A percentile compares a stretch with the other conserved stretches of the same genome.
Conservation (phyloP, 2,329 filamentous ascomycete species). For the Verruconis gallopava region DNA sequence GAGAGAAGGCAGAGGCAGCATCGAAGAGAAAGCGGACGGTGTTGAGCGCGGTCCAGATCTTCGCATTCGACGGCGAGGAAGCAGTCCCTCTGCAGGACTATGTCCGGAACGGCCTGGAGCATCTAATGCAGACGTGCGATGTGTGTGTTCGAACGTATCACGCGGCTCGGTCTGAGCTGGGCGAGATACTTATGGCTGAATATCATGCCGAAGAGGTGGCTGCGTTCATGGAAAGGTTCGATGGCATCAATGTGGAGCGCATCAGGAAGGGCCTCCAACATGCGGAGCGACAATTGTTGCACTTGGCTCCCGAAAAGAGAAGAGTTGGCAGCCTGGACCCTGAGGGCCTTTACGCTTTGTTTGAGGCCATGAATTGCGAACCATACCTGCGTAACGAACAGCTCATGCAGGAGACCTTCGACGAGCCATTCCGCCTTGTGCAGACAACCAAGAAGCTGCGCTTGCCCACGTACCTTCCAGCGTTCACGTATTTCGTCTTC, state of each 20-base stretch:
- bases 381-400: constrained; percentile 52
- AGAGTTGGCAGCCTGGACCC: constrained; percentile 15
- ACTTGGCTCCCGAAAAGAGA: constrained; percentile 29
- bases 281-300: constrained; percentile 27
- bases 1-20: constrained; percentile 24
- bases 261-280: constrained; percentile 31
- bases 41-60: constrained; percentile 30
- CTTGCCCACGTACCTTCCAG: constrained; percentile 62
- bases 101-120: constrained; percentile 26
- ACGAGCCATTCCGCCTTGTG: constrained; percentile 69
- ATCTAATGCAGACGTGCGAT: constrained; percentile 34
- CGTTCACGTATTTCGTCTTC: constrained; percentile 77
- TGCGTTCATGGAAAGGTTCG: constrained; percentile 31
- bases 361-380: constrained; percentile 77
- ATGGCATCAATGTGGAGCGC: constrained; percentile 31
- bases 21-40: constrained; percentile 27
- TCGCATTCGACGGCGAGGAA: constrained; percentile 35
- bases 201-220: constrained; percentile 33
- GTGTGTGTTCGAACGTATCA: constrained; percentile 38
- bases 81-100: constrained; percentile 30
- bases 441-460: constrained; percentile 69
- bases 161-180: constrained; percentile 29
- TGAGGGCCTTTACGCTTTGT: constrained; percentile 63
- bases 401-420: constrained; percentile 49
- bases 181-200: constrained; percentile 26